Conservation (phyloP, 2,329 filamentous ascomycete genomes). For the Neocatenulostroma microsporum region DNA sequence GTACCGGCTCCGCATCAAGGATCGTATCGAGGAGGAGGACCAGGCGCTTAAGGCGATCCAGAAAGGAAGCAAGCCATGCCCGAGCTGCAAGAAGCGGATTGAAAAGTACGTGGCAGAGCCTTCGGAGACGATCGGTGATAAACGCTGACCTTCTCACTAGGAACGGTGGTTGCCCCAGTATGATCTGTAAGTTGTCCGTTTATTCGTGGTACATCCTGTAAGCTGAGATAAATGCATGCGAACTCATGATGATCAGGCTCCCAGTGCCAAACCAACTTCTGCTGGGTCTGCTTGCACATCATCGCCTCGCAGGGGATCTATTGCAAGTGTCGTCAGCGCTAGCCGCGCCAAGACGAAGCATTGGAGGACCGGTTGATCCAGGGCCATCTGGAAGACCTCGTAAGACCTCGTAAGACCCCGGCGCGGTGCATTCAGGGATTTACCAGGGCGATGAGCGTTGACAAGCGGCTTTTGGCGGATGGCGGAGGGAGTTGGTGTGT, state of each 20-base stretch:
- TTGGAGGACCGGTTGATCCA: no score
- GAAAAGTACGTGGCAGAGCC: no score
- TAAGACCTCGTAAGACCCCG: no score
- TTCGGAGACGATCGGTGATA: no score
- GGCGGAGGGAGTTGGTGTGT: no score
- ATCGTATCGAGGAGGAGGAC: constrained; percentile 25
- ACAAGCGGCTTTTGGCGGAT: no score
- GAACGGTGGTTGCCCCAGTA: constrained; percentile 25
- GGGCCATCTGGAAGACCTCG: no score
- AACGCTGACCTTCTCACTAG: no score
- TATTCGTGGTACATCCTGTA: constrained; percentile 9
- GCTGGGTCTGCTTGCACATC: constrained; percentile 22
- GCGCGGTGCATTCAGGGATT: no score
- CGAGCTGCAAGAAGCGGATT: constrained; percentile 22
- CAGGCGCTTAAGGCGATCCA: constrained; percentile 13
- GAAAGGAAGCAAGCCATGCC: constrained; percentile 22
- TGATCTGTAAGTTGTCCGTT: constrained; percentile 21
- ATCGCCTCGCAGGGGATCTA: not conserved
- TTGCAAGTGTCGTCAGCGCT: constrained; percentile 12
- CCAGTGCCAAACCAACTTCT: constrained; percentile 22
- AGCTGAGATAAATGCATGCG: not conserved
- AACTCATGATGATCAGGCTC: constrained; percentile 7
- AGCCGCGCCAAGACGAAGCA: no score
- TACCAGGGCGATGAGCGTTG: no score
- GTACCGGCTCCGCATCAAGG: constrained; percentile 24